A percentile compares a stretch with the other conserved stretches of the same genome.
Conservation (phyloP, 2,329 filamentous ascomycete species). For the Xylaria sp. region DNA sequence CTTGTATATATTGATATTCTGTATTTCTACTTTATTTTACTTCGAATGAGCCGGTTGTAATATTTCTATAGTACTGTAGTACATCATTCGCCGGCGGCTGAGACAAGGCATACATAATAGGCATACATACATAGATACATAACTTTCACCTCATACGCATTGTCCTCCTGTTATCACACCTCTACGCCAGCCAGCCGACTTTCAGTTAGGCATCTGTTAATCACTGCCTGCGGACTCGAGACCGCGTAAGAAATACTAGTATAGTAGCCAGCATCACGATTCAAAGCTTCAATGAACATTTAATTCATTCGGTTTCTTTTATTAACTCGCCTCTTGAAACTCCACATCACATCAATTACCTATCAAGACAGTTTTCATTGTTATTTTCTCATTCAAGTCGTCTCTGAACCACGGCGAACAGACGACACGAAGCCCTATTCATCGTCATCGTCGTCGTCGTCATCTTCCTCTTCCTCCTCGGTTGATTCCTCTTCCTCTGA, state of each 20-base stretch:
- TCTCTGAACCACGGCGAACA: not conserved
- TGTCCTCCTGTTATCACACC: too few relatives aligned
- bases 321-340: not conserved
- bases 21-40: too few relatives aligned
- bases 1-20: not conserved
- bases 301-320: not conserved
- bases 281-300: not conserved
- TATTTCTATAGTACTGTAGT: too few relatives aligned
- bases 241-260: too few relatives aligned
- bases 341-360: not conserved
- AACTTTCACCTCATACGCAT: too few relatives aligned
- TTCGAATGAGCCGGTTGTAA: too few relatives aligned
- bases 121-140: too few relatives aligned
- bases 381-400: not conserved
- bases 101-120: too few relatives aligned
- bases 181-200: too few relatives aligned
- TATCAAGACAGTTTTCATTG: not conserved
- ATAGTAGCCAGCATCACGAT: not conserved
- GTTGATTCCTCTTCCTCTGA: slow-evolving; percentile 19
- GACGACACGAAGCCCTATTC: slow-evolving; percentile 29
- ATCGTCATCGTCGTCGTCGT: slow-evolving; percentile 34
- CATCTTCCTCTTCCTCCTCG: slow-evolving; percentile 19
- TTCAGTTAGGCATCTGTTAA: too few relatives aligned
- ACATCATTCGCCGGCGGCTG: too few relatives aligned
- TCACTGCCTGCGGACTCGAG: too few relatives aligned